Evolutionary conservation across 2,329 filamentous ascomycete genomes (phyloP).

Genomic region (Colletotrichum tamarilloi): DNA sequence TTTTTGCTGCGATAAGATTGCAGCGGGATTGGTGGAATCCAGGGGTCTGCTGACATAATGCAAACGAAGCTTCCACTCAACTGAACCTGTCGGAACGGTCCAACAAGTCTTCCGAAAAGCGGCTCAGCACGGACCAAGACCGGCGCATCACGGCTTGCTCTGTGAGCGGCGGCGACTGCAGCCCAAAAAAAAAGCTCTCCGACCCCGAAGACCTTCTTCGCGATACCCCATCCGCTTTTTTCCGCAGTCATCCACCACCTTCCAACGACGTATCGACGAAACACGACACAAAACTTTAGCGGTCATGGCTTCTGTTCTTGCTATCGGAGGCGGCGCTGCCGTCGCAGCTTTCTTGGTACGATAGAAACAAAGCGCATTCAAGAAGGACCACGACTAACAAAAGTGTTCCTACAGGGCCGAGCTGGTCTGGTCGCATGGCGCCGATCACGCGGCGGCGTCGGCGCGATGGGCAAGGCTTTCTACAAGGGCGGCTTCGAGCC

Average conservation of each 20-base stretch:
- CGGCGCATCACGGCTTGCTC: slow-evolving; percentile 12
- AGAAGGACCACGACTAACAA: slow-evolving; percentile 29
- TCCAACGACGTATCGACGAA: not conserved
- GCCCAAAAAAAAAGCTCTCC: slow-evolving; percentile 14
- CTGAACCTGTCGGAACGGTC: not conserved
- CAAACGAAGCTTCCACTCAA: too few relatives aligned
- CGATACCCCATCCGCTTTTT: slow-evolving; percentile 12
- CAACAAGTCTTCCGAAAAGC: not conserved
- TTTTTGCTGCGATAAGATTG: slow-evolving; percentile 9
- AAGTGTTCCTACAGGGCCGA: slow-evolving; percentile 72
- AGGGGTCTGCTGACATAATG: not conserved
- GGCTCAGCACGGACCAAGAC: slow-evolving; percentile 1
- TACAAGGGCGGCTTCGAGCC: slow-evolving; percentile 99
- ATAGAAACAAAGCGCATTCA: not conserved
- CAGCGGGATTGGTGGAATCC: not conserved
- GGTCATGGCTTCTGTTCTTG: slow-evolving; percentile 57
- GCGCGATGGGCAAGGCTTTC: slow-evolving; percentile 87
- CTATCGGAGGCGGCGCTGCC: slow-evolving; percentile 59
- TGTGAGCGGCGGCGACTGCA: slow-evolving; percentile 1
- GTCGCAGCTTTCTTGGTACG: slow-evolving; percentile 64
- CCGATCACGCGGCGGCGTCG: slow-evolving; percentile 80
- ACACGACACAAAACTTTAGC: not conserved
- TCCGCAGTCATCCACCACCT: slow-evolving; percentile 10
- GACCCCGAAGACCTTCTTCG: not conserved
- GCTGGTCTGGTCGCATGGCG: slow-evolving; percentile 91